Base-by-base conservation (phyloP, 2,329 filamentous ascomycete species). In the Colletotrichum paranaense region DNA sequence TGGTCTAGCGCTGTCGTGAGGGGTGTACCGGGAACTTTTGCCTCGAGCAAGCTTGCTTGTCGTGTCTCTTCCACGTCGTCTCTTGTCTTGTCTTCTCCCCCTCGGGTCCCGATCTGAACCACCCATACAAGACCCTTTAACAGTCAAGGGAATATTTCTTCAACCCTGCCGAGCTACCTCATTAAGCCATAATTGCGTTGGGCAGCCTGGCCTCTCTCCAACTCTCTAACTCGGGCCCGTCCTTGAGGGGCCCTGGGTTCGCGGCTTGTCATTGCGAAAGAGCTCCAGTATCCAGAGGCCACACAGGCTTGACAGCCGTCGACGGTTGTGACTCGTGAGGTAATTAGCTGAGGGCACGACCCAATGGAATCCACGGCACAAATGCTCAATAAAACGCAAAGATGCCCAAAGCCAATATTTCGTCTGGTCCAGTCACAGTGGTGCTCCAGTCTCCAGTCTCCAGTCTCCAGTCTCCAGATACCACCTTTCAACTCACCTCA, bases 1-100 rank as follows among this genome's bases (percentile, higher is more conserved):
- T 52, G 57, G 72, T 26, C 68, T 74, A 72, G 72, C 62, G 72
- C 52, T 35, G 55, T 58, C 32, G 32, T 32, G 30, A 35, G 55
- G 70, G 30, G 58, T 68, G 26, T 62, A 65, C 46, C 19, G 60
- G 32, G 60, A 71, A 73, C 70, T 66, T 73, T 66, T 66, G 38
- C 32, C 60, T 70, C 22, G 22, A 65, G 60, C 46, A 62, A 57
- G 46, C 46, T 35, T 38, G 71, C 30, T 60, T 35, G 55, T 42
- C 38, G 30, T 42, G 14, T 16, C 56, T 52, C 42, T 72, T 68
- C 49, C 52, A 28, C 9, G 52, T 30, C 62, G 53, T 59, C 69
- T 68, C 30, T 59, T 26, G n/a, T 42, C 46, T 46, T 58, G 24
- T 49, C 42, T 26, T n/a, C 42, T n/a, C 19, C 52, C 42, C 67